A percentile compares a stretch with the other conserved stretches of the same genome.
Evolutionary conservation across 139 green algal species (phyloP).

Genomic region (Volvox africanus): DNA sequence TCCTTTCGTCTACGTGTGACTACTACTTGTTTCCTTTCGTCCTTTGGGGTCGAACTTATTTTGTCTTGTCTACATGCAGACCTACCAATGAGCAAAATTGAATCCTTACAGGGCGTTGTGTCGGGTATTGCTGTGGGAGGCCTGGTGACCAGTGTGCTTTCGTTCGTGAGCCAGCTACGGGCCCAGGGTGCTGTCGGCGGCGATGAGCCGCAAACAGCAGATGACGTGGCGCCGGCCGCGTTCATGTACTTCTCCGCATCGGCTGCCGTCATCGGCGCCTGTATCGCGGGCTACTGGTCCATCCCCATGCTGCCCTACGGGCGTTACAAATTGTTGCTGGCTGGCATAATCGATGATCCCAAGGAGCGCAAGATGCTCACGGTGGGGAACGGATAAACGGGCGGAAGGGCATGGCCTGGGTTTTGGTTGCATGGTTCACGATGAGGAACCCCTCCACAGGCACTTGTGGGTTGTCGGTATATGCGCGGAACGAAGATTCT

Average conservation of each 20-base stretch:
- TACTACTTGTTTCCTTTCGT: too few relatives aligned
- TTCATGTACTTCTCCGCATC: conserved; percentile 64
- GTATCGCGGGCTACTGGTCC: conserved; percentile 54
- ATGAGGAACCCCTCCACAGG: too few relatives aligned
- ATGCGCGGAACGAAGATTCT: too few relatives aligned
- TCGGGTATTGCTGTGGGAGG: conserved; percentile 63
- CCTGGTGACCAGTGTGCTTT: conserved; percentile 53
- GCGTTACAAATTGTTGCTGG: conserved; percentile 65
- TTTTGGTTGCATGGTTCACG: too few relatives aligned
- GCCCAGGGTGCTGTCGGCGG: conserved; percentile 20
- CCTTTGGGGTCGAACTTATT: too few relatives aligned
- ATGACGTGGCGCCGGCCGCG: conserved; percentile 59
- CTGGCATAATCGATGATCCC: conserved; percentile 64
- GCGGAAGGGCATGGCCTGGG: too few relatives aligned
- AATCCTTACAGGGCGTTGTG: conserved; percentile 50
- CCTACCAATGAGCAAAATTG: too few relatives aligned
- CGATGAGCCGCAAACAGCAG: conserved; percentile 37
- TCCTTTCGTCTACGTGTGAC: too few relatives aligned
- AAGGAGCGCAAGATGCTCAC: conserved; percentile 62
- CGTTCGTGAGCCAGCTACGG: conserved; percentile 58
- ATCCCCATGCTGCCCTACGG: conserved; percentile 61
- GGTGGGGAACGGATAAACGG: conserved; percentile 1
- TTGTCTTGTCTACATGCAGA: too few relatives aligned
- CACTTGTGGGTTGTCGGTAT: too few relatives aligned
- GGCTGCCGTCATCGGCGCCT: conserved; percentile 46